These are phyloP conservation scores for Aegle marmelos DNA, from an alignment of 345 rosid genomes.

Conservation along the genomic window DNA sequence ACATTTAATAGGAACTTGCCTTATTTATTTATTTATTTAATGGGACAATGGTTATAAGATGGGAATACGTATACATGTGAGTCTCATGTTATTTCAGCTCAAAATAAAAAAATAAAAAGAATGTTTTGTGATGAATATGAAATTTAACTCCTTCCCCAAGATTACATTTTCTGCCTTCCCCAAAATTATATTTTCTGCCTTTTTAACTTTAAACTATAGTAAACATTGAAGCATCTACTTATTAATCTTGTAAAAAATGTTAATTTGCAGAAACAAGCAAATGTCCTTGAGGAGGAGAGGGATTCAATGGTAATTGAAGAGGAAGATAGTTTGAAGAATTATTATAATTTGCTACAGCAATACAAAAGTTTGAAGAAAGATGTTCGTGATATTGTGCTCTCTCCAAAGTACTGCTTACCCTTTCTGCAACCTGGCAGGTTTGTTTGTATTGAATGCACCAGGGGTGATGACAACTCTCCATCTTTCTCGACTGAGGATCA, in stretches of 20 bases:
- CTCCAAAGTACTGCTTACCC: constrained; percentile 86
- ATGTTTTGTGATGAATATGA: no score
- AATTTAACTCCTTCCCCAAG: background rate
- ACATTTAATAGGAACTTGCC: background rate
- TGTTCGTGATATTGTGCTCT: constrained; percentile 62
- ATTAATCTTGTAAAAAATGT: constrained; percentile 19
- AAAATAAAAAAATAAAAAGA: background rate
- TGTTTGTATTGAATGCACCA: constrained; percentile 53
- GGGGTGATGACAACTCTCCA: constrained; percentile 47
- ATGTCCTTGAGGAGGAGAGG: constrained; percentile 77
- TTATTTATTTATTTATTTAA: background rate
- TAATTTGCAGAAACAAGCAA: constrained; percentile 67
- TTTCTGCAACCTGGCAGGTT: constrained; percentile 82
- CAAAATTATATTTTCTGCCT: background rate
- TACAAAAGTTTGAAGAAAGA: constrained; percentile 76
- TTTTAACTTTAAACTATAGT: background rate
- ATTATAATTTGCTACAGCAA: constrained; percentile 76
- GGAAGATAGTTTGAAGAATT: constrained; percentile 81
- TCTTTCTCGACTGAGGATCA: constrained; percentile 68
- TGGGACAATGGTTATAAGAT: background rate
- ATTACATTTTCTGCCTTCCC: background rate
- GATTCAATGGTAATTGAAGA: constrained; percentile 86
- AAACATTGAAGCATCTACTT: background rate
- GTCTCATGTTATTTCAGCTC: background rate
- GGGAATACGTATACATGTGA: background rate